phyloP scores from a whole-genome alignment of 257 asterid species.

The Solanum stenotomum region DNA sequence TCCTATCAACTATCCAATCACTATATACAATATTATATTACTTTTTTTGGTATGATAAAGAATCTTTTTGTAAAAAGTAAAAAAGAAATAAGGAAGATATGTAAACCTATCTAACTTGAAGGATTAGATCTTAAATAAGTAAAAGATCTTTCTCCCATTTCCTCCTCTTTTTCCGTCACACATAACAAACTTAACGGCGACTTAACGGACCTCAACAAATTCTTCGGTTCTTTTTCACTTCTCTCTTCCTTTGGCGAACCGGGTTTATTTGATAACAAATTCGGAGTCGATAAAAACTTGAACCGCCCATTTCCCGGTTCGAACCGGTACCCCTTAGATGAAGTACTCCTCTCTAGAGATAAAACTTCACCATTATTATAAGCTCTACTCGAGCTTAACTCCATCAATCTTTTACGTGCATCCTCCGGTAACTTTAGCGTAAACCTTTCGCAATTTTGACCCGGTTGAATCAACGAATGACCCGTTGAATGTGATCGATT shows the following conservation, averaged over 20 bases:
- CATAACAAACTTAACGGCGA: not conserved
- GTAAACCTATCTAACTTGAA: not conserved
- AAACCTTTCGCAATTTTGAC: constrained; percentile 17
- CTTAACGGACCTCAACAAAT: constrained; percentile 12
- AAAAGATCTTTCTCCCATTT: not conserved
- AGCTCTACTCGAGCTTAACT: constrained; percentile 7
- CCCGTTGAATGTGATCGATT: constrained; percentile 24
- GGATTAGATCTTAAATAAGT: not conserved
- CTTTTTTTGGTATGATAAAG: not conserved
- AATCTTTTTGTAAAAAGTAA: not conserved
- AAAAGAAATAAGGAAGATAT: not conserved
- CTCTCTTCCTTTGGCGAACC: not conserved
- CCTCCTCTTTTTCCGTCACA: not conserved
- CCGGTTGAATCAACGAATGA: constrained; percentile 17
- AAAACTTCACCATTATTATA: constrained; percentile 6
- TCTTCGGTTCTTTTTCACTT: constrained; percentile 2
- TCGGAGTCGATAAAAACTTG: constrained; percentile 3
- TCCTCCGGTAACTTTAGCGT: constrained; percentile 25
- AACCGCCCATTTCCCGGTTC: not conserved
- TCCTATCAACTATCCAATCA: not conserved
- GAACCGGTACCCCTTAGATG: constrained; percentile 9
- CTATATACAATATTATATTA: not conserved
- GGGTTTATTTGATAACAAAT: not conserved
- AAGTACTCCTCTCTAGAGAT: constrained; percentile 10
- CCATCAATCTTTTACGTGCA: constrained; percentile 6